A percentile compares a stretch with the other conserved stretches of the same genome.
phyloP scores from a whole-genome alignment of 345 rosid genomes.

The Dovyalis caffra region DNA sequence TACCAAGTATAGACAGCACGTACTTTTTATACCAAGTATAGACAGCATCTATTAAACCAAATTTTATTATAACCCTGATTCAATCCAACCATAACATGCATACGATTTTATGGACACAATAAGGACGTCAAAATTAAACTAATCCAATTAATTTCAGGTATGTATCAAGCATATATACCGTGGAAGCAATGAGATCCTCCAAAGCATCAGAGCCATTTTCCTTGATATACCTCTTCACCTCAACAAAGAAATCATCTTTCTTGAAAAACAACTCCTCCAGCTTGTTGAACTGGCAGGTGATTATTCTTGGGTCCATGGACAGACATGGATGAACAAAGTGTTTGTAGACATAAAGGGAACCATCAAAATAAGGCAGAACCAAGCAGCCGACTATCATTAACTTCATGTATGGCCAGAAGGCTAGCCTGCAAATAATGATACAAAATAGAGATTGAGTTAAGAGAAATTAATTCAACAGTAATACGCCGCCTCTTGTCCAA shows the following conservation, averaged over 20 bases:
- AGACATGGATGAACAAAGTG: constrained; percentile 31
- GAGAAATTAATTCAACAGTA: not conserved
- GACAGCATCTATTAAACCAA: not conserved
- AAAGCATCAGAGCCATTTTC: constrained; percentile 23
- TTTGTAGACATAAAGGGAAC: constrained; percentile 30
- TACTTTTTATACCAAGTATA: not conserved
- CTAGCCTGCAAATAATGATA: constrained; percentile 6
- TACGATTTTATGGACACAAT: not conserved
- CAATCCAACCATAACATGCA: not conserved
- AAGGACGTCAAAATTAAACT: not conserved
- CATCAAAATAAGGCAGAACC: constrained; percentile 28
- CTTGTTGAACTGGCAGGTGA: constrained; percentile 16
- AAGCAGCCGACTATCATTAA: constrained; percentile 15
- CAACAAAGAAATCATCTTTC: constrained; percentile 11
- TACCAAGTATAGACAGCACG: no score
- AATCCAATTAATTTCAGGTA: not conserved
- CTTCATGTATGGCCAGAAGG: constrained; percentile 37
- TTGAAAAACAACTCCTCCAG: not conserved
- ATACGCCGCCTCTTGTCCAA: not conserved
- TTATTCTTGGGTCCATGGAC: not conserved
- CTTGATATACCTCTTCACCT: constrained; percentile 8
- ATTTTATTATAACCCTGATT: not conserved
- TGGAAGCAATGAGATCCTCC: constrained; percentile 17
- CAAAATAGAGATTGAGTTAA: not conserved
- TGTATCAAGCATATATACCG: constrained; percentile 9